A percentile compares a stretch with the other conserved stretches of the same genome.
Conservation (phyloP, 768 basidiomycete species). For the Tricholoma matsutake region DNA sequence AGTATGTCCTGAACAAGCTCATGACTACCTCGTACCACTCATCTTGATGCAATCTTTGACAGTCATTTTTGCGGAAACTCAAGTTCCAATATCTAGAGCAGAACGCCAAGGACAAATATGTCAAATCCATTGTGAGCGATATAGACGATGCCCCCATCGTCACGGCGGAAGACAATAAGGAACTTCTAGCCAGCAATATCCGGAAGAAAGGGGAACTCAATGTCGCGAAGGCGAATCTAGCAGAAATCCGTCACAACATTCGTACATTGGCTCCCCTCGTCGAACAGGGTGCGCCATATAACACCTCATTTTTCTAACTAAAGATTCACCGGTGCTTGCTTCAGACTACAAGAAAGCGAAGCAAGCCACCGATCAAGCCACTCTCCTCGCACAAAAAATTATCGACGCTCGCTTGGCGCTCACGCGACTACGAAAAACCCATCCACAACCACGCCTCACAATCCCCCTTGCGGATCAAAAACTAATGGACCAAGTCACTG, state of each 20-base stretch:
- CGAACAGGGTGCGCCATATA: slow-evolving; percentile 52
- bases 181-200: slow-evolving; percentile 55
- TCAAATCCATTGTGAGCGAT: slow-evolving; percentile 83
- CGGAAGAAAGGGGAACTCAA: slow-evolving; percentile 71
- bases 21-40: background rate
- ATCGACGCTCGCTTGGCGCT: slow-evolving; percentile 79
- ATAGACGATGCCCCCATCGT: slow-evolving; percentile 79
- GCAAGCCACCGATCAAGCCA: slow-evolving; percentile 48
- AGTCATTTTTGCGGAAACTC: slow-evolving; percentile 76
- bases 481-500: slow-evolving; percentile 69
- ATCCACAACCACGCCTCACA: slow-evolving; percentile 79
- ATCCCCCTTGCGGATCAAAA: slow-evolving; percentile 70
- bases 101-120: slow-evolving; percentile 86
- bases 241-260: slow-evolving; percentile 61
- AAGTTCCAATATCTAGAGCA: slow-evolving; percentile 91
- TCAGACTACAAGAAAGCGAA: slow-evolving; percentile 62
- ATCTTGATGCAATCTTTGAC: background rate
- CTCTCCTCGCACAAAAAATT: slow-evolving; percentile 68
- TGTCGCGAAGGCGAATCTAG: slow-evolving; percentile 57
- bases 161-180: slow-evolving; percentile 76
- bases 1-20: slow-evolving; percentile 34
- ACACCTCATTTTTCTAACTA: background rate
- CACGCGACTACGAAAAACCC: slow-evolving; percentile 74
- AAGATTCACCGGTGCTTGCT: background rate
- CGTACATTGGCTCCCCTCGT: slow-evolving; percentile 62